phyloP scores from a whole-genome alignment of 2,329 filamentous ascomycete genomes.

The Alternaria dauci region DNA sequence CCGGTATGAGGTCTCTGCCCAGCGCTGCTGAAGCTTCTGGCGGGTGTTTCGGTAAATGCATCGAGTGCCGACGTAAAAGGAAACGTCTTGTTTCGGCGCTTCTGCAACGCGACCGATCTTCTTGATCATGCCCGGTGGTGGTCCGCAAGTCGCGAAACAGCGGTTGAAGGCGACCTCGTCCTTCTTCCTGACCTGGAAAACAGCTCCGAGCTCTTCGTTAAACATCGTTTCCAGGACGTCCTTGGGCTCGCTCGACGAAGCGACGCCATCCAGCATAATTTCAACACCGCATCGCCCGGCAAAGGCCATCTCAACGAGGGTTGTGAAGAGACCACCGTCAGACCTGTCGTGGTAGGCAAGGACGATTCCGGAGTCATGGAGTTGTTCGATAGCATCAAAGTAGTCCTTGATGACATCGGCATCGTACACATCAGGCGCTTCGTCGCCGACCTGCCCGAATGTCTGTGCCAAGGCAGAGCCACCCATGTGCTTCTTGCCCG shows the following conservation, averaged over 20 bases:
- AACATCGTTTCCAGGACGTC: slow-evolving; percentile 82
- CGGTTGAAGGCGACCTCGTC: slow-evolving; percentile 86
- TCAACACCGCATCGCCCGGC: slow-evolving; percentile 90
- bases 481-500: slow-evolving; percentile 81
- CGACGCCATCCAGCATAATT: slow-evolving; percentile 79
- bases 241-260: slow-evolving; percentile 67
- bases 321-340: slow-evolving; percentile 90
- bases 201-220: slow-evolving; percentile 94
- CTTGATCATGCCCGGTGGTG: slow-evolving; percentile 80
- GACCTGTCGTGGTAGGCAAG: slow-evolving; percentile 95
- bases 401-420: slow-evolving; percentile 84
- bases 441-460: slow-evolving; percentile 83
- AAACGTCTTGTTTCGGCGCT: slow-evolving; percentile 75
- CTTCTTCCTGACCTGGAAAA: slow-evolving; percentile 90
- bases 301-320: slow-evolving; percentile 97
- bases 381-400: slow-evolving; percentile 81
- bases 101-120: slow-evolving; percentile 81
- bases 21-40: slow-evolving; percentile 80
- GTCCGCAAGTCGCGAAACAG: slow-evolving; percentile 90
- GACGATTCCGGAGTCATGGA: slow-evolving; percentile 74
- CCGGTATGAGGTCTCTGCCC: slow-evolving; percentile 86
- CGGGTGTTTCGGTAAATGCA: slow-evolving; percentile 75
- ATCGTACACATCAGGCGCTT: slow-evolving; percentile 86
- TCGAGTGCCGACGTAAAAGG: slow-evolving; percentile 74
- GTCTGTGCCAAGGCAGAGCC: slow-evolving; percentile 92